Conservation (phyloP, 1,139 yeast genomes). For the Yamadazyma trypodendri region DNA sequence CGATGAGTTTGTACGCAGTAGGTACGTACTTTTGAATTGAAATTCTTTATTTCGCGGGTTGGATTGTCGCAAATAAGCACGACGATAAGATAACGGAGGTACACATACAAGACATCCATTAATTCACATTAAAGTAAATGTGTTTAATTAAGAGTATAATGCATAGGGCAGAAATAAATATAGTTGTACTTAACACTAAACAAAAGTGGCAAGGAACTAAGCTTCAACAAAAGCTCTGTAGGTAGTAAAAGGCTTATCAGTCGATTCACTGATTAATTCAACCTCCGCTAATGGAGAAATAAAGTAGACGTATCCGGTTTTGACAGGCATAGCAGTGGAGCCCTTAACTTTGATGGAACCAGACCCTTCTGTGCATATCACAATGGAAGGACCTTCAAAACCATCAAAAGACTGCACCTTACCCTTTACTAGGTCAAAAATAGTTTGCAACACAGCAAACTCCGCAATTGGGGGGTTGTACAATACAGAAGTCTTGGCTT, state of each 20-base stretch:
- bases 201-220: too few species aligned
- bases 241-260: constrained; percentile 57
- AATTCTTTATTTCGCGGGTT: constrained; percentile 1
- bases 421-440: constrained; percentile 40
- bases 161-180: too few species aligned
- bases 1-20: neutral
- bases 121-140: too few species aligned
- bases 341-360: constrained; percentile 56
- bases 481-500: constrained; percentile 57
- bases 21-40: too few species aligned
- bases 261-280: constrained; percentile 53
- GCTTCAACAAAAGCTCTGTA: constrained; percentile 88
- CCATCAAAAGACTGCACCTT: constrained; percentile 51
- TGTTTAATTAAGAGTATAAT: too few species aligned
- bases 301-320: constrained; percentile 77
- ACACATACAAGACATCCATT: too few species aligned
- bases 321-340: constrained; percentile 36
- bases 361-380: constrained; percentile 77
- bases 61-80: neutral
- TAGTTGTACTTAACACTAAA: neutral
- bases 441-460: constrained; percentile 84
- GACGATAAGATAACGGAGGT: too few species aligned
- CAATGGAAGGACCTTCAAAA: constrained; percentile 83
- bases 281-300: constrained; percentile 75
- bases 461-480: constrained; percentile 97